phyloP scores from a whole-genome alignment of 208 protist genomes.

The Trypanosoma brucei region DNA sequence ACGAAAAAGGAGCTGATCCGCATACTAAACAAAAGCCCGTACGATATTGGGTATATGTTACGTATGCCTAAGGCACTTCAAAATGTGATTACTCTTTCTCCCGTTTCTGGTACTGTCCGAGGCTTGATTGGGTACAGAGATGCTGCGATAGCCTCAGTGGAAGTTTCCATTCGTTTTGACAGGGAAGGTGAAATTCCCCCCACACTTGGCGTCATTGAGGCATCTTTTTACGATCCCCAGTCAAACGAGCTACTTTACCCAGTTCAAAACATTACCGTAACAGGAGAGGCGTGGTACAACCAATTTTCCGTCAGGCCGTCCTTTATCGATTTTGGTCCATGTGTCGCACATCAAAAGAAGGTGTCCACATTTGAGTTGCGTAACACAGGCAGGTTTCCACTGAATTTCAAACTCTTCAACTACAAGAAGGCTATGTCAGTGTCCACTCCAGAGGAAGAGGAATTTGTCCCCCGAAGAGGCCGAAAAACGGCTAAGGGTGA shows the following conservation, averaged over 20 bases:
- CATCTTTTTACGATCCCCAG: slow-evolving; percentile 76
- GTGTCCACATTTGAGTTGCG: slow-evolving; percentile 81
- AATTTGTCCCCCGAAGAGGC: slow-evolving; percentile 18
- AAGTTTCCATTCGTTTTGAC: slow-evolving; percentile 69
- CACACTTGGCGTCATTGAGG: slow-evolving; percentile 74
- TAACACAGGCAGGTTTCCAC: slow-evolving; percentile 86
- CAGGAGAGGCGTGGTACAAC: slow-evolving; percentile 87
- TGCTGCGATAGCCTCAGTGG: slow-evolving; percentile 70
- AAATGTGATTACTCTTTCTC: slow-evolving; percentile 52
- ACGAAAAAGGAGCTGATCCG: slow-evolving; percentile 60
- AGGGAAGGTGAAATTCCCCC: slow-evolving; percentile 78
- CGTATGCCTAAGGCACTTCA: slow-evolving; percentile 71
- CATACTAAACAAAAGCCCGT: slow-evolving; percentile 92
- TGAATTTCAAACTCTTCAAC: slow-evolving; percentile 78
- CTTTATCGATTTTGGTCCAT: slow-evolving; percentile 94
- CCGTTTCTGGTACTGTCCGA: slow-evolving; percentile 60
- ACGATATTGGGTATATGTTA: slow-evolving; percentile 90
- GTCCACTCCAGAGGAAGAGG: slow-evolving; percentile 4
- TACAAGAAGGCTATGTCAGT: slow-evolving; percentile 36
- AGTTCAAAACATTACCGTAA: slow-evolving; percentile 72
- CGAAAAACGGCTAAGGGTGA: slow-evolving; percentile 30
- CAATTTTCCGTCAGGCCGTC: slow-evolving; percentile 85
- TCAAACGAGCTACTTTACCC: slow-evolving; percentile 82
- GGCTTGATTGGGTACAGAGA: slow-evolving; percentile 86
- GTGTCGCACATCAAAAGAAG: slow-evolving; percentile 81